Evolutionary conservation across 345 rosid genomes (phyloP).

Genomic region (Linum lewisii): DNA sequence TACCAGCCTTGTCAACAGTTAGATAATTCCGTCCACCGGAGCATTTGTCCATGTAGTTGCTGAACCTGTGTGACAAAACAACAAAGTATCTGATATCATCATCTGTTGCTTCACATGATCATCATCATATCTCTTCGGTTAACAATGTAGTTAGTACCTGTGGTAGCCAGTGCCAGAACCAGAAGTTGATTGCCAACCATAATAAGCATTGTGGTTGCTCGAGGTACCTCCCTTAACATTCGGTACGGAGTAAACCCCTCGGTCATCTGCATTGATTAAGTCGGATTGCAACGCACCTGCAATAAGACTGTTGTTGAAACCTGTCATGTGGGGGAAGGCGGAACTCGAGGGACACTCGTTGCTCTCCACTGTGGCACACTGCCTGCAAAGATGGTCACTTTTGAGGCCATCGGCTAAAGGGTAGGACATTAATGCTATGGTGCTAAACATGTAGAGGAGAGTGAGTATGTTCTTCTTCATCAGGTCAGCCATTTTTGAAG

Average conservation of each 20-base stretch:
- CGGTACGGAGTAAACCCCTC: slow-evolving; percentile 35
- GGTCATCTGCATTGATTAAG: slow-evolving; percentile 21
- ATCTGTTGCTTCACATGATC: too few relatives aligned
- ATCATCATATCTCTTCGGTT: background rate
- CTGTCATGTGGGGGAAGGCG: slow-evolving; percentile 40
- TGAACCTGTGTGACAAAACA: slow-evolving; percentile 22
- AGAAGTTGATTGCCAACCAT: slow-evolving; percentile 46
- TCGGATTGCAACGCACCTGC: slow-evolving; percentile 37
- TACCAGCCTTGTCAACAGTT: slow-evolving; percentile 28
- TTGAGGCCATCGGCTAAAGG: slow-evolving; percentile 10
- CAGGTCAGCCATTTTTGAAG: background rate
- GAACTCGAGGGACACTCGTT: slow-evolving; percentile 31
- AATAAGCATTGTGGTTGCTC: slow-evolving; percentile 27
- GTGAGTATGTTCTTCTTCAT: background rate
- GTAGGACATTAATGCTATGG: background rate
- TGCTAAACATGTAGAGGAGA: background rate
- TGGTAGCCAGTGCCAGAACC: slow-evolving; percentile 44
- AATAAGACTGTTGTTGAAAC: slow-evolving; percentile 25
- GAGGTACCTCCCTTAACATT: slow-evolving; percentile 32
- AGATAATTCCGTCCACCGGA: slow-evolving; percentile 31
- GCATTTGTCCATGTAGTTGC: slow-evolving; percentile 42
- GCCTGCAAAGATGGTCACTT: slow-evolving; percentile 32
- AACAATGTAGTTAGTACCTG: slow-evolving; percentile 18
- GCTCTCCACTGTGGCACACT: slow-evolving; percentile 28
- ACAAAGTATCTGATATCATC: background rate